Base-by-base conservation (phyloP, 108 stramenopile genomes). In the Skeletonema menzelii region DNA sequence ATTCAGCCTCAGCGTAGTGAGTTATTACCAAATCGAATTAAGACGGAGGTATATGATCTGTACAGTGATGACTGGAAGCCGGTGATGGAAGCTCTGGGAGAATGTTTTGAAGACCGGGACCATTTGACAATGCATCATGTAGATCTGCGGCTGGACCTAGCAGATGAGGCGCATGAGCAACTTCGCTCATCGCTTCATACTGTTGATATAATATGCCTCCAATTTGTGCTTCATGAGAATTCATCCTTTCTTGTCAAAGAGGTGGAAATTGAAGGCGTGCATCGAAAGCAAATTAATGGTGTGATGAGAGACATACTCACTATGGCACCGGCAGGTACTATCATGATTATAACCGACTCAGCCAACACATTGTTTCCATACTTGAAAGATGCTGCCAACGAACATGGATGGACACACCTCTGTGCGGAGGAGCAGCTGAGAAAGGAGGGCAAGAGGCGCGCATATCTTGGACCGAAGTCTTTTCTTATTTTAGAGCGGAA, bases 191-290 rank as follows among this genome's bases (percentile, higher is more conserved):
- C 59, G n/a, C 27, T 60, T 60, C 42, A 60, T 19, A 42, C 42
- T 60, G 59, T 19, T 13, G 59, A 60, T 60, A 17, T 60, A 20
- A 60, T 60, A 60, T 11, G 7, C 3, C 35, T 19, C 6, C 44
- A 40, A 60, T 60, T 60, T 60, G 59, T 60, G 3, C 59, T 60
- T 60, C 59, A 60, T 60, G 59, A 60, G 59, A 60, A 60, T 47
- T 8, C 59, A 60, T 34, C 59, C 27, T 60, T 37, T 13, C 37
- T 60, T 60, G n/a, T 19, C n/a, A 0, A 60, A 40, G 59, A 60
- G 30, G 59, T 40, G 59, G 59, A 60, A 47, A 47, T 47, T 12
- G 59, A 60, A 17, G 27, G 27, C 19, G 20, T 17, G 8, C 44
- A 4, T 42, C 42, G 32, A 60, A 47, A 40, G 44, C 27, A 17